These are phyloP conservation scores for Claviceps digitariae DNA, from an alignment of 2,329 filamentous ascomycete species.

Conservation along the genomic window DNA sequence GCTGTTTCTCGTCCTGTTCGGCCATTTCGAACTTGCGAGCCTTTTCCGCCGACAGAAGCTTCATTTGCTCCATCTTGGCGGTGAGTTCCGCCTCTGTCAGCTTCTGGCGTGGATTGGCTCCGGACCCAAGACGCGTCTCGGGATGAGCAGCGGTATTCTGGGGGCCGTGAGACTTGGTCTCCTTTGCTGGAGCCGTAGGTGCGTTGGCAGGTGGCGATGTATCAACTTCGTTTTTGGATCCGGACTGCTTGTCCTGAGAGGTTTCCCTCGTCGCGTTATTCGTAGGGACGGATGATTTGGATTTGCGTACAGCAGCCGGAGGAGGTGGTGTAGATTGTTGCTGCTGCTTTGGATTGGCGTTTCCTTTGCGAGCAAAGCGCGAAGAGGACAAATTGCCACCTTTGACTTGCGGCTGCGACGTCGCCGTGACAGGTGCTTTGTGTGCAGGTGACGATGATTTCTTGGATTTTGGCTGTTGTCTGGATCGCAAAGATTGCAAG, in stretches of 20 bases:
- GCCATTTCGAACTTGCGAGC: constrained; percentile 45
- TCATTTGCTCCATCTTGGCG: constrained; percentile 48
- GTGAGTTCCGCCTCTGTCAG: constrained; percentile 45
- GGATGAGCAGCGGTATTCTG: constrained; percentile 22
- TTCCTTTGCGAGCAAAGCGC: constrained; percentile 7
- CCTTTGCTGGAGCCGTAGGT: constrained; percentile 14
- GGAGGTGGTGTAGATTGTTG: constrained; percentile 6
- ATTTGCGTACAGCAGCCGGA: neutral
- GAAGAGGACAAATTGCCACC: constrained; percentile 6
- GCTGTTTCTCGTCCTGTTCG: constrained; percentile 41
- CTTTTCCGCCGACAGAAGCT: constrained; percentile 43
- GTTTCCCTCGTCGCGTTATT: neutral
- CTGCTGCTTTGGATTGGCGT: constrained; percentile 6
- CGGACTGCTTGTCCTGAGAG: neutral
- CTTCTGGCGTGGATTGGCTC: constrained; percentile 46
- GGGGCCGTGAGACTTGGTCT: constrained; percentile 7
- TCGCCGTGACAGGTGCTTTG: constrained; percentile 6
- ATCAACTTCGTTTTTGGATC: neutral
- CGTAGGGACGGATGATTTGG: neutral
- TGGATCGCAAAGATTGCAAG: constrained; percentile 7
- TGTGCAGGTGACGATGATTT: neutral
- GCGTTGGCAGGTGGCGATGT: constrained; percentile 17
- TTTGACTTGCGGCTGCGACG: neutral
- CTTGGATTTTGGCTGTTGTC: constrained; percentile 3
- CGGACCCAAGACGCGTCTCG: constrained; percentile 34